phyloP scores from a whole-genome alignment of 2,329 filamentous ascomycete species.

The Aspergillus candidus region DNA sequence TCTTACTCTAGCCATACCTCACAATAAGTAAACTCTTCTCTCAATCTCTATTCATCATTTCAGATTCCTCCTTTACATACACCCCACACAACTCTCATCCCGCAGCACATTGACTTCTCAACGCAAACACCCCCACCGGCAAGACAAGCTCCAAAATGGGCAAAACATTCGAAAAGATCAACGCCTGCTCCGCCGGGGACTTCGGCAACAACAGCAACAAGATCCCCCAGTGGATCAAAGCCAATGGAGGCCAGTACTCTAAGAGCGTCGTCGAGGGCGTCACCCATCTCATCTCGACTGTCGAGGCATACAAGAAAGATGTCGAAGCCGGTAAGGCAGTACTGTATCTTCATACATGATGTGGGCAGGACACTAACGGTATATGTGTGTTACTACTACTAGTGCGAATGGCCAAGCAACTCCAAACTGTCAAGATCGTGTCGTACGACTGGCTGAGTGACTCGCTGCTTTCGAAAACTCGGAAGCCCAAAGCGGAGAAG shows the following conservation, averaged over 20 bases:
- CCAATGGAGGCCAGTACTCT: slow-evolving; percentile 56
- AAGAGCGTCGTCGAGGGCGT: slow-evolving; percentile 48
- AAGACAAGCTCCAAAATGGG: slow-evolving; percentile 24
- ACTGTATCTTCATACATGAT: background rate
- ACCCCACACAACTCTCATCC: background rate
- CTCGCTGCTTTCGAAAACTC: slow-evolving; percentile 30
- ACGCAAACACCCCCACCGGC: background rate
- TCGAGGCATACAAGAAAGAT: slow-evolving; percentile 53
- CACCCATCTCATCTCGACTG: slow-evolving; percentile 68
- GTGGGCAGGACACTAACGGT: slow-evolving; percentile 12
- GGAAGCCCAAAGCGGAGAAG: slow-evolving; percentile 28
- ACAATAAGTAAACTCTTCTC: background rate
- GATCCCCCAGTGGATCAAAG: slow-evolving; percentile 59
- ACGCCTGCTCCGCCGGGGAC: slow-evolving; percentile 54
- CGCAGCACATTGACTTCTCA: background rate
- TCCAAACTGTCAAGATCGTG: slow-evolving; percentile 40
- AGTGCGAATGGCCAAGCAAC: slow-evolving; percentile 38
- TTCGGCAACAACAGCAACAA: slow-evolving; percentile 51
- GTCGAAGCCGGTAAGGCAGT: slow-evolving; percentile 34
- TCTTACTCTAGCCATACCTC: background rate
- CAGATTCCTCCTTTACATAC: background rate
- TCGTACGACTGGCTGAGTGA: slow-evolving; percentile 45
- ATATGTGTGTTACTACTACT: slow-evolving; percentile 11
- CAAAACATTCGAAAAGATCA: slow-evolving; percentile 46
- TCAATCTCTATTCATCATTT: background rate